Evolutionary conservation across 2,329 filamentous ascomycete species (phyloP), one percentile per base, ranked within the genome.

Genomic region (Fusarium transvaalense): DNA sequence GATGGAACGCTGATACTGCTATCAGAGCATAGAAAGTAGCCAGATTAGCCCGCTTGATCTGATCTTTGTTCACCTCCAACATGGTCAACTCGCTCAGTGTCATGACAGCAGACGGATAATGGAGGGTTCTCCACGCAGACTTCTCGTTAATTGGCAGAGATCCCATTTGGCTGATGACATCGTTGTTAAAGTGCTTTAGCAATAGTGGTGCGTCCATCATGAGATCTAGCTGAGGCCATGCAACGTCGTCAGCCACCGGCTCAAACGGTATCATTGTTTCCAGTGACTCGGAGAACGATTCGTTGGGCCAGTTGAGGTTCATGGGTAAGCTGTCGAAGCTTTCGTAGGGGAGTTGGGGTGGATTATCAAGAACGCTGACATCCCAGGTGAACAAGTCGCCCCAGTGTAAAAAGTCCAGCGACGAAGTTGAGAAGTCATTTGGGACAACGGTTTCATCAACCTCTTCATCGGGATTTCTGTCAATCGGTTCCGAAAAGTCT

Each of bases 91-190:
- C 69, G 15, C 69, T 72, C 4, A 72, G 13, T 0, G 69, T 72
- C 66, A 72, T 70, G 19, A 71, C 52, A 1, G 69, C 69, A 0
- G 66, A 71, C 0, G 69, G 69, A n/a, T 71, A 65, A 6, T 72
- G 67, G 0, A 72, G 52, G 2, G 64, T 72, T 6, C 43, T 68
- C 69, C 69, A 72, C 2, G 69, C 66, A 2, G 69, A 72, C 6
- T 72, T 72, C 21, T 72, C 69, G 12, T 71, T 71, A 10, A 72
- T 72, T 1, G 69, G 69, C 1, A 72, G 38, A 12, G 69, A 72
- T 1, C 69, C 69, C 69, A 72, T 72, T 7, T 72, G 69, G 10
- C 52, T 66, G 14, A 72, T 72, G 21, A 72, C 69, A 2, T 72
- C 63, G 53, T 72, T 53, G 39, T 72, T 72, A 23, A 72, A 72